Evolutionary conservation across 305 asterid species (phyloP).

Genomic region (Plantago rigida): DNA sequence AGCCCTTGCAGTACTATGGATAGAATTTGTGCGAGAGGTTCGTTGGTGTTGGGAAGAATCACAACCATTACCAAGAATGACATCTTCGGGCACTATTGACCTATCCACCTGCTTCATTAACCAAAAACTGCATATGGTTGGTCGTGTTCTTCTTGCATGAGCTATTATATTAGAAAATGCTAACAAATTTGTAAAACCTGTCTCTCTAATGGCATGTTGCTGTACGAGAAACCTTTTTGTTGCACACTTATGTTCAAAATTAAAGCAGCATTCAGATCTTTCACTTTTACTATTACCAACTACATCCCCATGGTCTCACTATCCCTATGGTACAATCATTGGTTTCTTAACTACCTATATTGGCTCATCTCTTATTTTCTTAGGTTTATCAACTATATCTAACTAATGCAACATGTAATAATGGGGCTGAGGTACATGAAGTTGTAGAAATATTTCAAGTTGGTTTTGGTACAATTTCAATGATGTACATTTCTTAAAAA

Average conservation of each 20-base stretch:
- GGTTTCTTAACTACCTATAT: not conserved
- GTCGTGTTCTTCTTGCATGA: conserved; percentile 23
- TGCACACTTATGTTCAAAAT: not conserved
- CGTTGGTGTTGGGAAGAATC: conserved; percentile 99
- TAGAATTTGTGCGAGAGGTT: conserved; percentile 90
- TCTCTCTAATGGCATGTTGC: not conserved
- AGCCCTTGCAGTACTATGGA: conserved; percentile 97
- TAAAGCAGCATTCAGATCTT: not conserved
- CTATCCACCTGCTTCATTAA: conserved; percentile 78
- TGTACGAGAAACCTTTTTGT: not conserved
- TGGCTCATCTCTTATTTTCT: not conserved
- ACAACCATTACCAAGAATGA: conserved; percentile 85
- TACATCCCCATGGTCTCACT: no score
- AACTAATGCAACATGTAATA: not conserved
- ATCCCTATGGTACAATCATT: no score
- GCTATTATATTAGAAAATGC: not conserved
- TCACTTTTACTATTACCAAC: not conserved
- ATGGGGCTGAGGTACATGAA: not conserved
- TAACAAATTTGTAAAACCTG: not conserved
- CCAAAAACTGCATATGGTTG: conserved; percentile 96
- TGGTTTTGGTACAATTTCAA: not conserved
- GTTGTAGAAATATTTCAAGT: not conserved
- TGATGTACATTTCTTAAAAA: not conserved
- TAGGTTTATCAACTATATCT: conserved; percentile 1
- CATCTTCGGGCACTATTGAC: conserved; percentile 58